A percentile compares a stretch with the other conserved stretches of the same genome.
Conservation (phyloP, 352 stramenopile genomes). For the Lagenidium giganteum region DNA sequence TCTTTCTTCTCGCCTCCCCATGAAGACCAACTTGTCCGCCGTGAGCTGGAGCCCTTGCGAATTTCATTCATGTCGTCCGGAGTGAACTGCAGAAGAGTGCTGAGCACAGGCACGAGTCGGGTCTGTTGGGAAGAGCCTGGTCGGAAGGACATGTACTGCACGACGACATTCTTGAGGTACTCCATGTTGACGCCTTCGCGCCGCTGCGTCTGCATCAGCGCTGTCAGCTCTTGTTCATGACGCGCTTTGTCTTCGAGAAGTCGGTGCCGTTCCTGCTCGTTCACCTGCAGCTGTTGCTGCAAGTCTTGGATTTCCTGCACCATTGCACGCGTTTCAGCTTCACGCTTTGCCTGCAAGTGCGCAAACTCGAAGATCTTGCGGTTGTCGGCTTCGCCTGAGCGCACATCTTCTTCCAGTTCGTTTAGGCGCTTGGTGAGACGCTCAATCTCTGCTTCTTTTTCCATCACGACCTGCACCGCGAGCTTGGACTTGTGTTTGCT, state of each 20-base stretch:
- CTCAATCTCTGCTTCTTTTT: constrained; percentile 77
- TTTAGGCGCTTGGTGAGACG: constrained; percentile 42
- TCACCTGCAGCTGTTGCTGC: constrained; percentile 36
- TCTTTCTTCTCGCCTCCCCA: constrained; percentile 52
- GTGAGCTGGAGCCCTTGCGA: constrained; percentile 39
- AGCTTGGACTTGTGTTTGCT: constrained; percentile 85
- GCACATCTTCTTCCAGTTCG: constrained; percentile 81
- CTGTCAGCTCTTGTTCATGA: constrained; percentile 65
- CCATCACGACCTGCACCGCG: constrained; percentile 68
- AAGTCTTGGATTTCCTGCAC: constrained; percentile 49
- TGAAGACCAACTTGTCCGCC: constrained; percentile 67
- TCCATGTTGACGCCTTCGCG: constrained; percentile 88
- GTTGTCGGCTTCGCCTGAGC: constrained; percentile 75
- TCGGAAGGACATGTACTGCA: constrained; percentile 88
- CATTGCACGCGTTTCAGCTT: constrained; percentile 59
- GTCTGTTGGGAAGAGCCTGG: constrained; percentile 74
- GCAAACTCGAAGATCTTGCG: constrained; percentile 87
- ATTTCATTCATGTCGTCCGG: constrained; percentile 72
- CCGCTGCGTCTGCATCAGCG: constrained; percentile 74
- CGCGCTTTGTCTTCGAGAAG: no score
- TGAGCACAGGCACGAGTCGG: constrained; percentile 74
- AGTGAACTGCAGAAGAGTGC: constrained; percentile 83
- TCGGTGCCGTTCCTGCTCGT: no score
- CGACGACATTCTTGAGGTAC: constrained; percentile 89
- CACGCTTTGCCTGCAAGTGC: constrained; percentile 77